Percentiles rank a stretch among this genome's conserved stretches.
Evolutionary conservation across 352 stramenopile species (phyloP).

Genomic region (Aphanomyces cochlioides): DNA sequence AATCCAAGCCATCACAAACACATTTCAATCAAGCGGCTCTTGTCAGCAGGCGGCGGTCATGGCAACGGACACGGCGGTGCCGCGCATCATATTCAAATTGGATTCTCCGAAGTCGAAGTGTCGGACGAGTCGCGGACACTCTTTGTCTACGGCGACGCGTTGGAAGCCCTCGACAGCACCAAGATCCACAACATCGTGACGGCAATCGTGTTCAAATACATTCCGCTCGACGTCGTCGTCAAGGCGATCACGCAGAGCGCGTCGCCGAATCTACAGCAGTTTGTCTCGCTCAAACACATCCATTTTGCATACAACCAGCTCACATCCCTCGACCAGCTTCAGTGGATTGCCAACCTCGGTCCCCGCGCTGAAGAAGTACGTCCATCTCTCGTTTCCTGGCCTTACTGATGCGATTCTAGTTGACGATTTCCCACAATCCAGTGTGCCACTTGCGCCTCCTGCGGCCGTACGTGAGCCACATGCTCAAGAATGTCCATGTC

Average conservation of each 20-base stretch:
- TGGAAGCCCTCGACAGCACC: slow-evolving; percentile 55
- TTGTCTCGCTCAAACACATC: slow-evolving; percentile 48
- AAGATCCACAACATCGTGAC: slow-evolving; percentile 55
- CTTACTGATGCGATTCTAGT: slow-evolving; percentile 34
- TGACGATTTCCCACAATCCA: slow-evolving; percentile 60
- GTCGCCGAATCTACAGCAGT: slow-evolving; percentile 55
- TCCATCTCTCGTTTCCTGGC: no score
- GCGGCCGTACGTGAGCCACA: slow-evolving; percentile 46
- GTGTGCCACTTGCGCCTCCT: slow-evolving; percentile 56
- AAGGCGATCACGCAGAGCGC: slow-evolving; percentile 36
- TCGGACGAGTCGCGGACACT: slow-evolving; percentile 63
- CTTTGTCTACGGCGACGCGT: slow-evolving; percentile 59
- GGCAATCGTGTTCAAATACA: slow-evolving; percentile 61
- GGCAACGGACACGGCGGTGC: slow-evolving; percentile 11
- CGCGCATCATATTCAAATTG: slow-evolving; percentile 41
- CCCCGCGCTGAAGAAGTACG: slow-evolving; percentile 62
- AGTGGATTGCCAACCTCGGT: slow-evolving; percentile 51
- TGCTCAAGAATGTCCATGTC: slow-evolving; percentile 57
- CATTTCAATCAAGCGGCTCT: slow-evolving; percentile 7
- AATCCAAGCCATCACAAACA: background rate
- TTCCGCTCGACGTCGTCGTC: slow-evolving; percentile 46
- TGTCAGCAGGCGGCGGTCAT: background rate
- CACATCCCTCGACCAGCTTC: slow-evolving; percentile 54
- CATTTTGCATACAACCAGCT: slow-evolving; percentile 71
- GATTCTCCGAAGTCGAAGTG: slow-evolving; percentile 71